Evolutionary conservation across 305 asterid genomes (phyloP).

Genomic region (Coffea humblotiana): DNA sequence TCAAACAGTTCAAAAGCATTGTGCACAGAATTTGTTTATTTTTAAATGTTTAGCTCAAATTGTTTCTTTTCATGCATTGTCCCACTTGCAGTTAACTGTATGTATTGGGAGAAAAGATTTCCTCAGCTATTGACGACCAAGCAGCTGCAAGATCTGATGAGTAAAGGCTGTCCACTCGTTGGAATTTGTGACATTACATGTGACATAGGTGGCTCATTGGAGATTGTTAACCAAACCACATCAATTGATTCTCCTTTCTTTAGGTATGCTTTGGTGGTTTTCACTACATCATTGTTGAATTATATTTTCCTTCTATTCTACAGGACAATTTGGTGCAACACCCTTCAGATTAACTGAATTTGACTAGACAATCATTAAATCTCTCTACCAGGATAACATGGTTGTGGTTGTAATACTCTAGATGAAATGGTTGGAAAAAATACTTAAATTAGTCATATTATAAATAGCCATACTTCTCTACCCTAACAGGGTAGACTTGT

Average conservation of each 20-base stretch:
- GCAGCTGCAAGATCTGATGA: constrained; percentile 72
- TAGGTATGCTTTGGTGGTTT: constrained; percentile 47
- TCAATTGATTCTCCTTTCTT: constrained; percentile 87
- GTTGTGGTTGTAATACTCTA: not conserved
- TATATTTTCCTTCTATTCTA: not conserved
- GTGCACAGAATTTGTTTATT: not conserved
- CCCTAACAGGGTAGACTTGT: not conserved
- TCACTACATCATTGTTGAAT: not conserved
- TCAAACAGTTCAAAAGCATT: not conserved
- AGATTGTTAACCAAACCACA: constrained; percentile 73
- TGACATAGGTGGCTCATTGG: constrained; percentile 88
- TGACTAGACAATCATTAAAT: not conserved
- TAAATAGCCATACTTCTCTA: not conserved
- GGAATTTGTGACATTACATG: constrained; percentile 92
- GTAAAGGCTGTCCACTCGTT: constrained; percentile 68
- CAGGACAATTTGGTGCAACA: not conserved
- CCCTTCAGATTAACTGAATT: not conserved
- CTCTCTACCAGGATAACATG: not conserved
- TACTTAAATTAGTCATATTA: not conserved
- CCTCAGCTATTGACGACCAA: constrained; percentile 67
- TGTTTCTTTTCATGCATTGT: not conserved
- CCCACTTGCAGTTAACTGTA: constrained; percentile 72
- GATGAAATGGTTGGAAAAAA: not conserved
- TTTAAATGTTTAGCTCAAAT: not conserved
- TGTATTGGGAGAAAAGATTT: constrained; percentile 95